These are phyloP conservation scores for Yamadazyma oceani DNA, from an alignment of 1,139 yeast genomes.

Conservation along the genomic window DNA sequence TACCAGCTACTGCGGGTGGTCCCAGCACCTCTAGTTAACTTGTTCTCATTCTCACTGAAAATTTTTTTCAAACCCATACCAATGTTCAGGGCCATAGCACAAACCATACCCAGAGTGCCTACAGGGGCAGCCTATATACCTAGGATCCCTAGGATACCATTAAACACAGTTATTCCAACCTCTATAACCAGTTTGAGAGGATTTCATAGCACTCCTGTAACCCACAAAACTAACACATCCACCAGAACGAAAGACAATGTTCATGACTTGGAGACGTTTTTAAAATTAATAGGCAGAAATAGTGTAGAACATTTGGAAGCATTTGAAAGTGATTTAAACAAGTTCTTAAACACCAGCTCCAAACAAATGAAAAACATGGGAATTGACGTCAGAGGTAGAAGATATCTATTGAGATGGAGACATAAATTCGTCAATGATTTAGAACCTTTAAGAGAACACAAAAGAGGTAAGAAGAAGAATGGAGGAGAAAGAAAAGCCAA, in stretches of 20 bases:
- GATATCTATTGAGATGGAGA: slow-evolving; percentile 57
- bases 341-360: slow-evolving; percentile 59
- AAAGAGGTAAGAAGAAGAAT: slow-evolving; percentile 70
- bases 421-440: slow-evolving; percentile 55
- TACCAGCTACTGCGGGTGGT: too few species aligned
- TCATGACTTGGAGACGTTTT: slow-evolving; percentile 73
- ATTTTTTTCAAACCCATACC: slow-evolving; percentile 7
- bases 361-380: slow-evolving; percentile 71
- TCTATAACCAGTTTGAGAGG: slow-evolving; percentile 5
- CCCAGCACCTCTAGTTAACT: too few species aligned
- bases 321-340: slow-evolving; percentile 73
- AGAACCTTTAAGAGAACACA: slow-evolving; percentile 57
- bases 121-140: too few species aligned
- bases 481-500: slow-evolving; percentile 89
- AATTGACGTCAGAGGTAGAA: slow-evolving; percentile 71
- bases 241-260: slow-evolving; percentile 53
- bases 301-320: slow-evolving; percentile 64
- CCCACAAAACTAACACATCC: slow-evolving; percentile 35
- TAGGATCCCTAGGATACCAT: not conserved
- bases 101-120: slow-evolving; percentile 8
- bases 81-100: slow-evolving; percentile 10
- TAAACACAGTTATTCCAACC: too few species aligned
- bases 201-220: slow-evolving; percentile 15
- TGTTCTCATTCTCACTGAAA: slow-evolving; percentile 5
- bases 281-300: slow-evolving; percentile 74